phyloP scores from a whole-genome alignment of 1,139 yeast species.

The Sugiyamaella paludigena region DNA sequence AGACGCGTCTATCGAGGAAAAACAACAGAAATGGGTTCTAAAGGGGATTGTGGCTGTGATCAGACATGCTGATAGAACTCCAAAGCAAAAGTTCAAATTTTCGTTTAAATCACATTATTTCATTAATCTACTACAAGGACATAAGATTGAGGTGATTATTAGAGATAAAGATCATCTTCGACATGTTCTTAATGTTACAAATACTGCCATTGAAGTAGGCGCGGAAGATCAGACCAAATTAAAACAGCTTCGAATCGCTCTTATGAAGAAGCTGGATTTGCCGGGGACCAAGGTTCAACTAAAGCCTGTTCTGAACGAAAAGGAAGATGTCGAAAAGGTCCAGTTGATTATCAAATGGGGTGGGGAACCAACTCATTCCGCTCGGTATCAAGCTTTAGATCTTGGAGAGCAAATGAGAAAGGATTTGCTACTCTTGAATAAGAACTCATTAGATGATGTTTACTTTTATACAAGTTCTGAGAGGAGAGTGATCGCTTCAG shows the following conservation, averaged over 20 bases:
- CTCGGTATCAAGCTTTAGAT: conserved; percentile 89
- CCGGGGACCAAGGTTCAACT: conserved; percentile 97
- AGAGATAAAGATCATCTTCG: conserved; percentile 83
- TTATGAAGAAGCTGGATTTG: conserved; percentile 81
- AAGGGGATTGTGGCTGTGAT: conserved; percentile 90
- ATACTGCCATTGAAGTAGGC: conserved; percentile 70
- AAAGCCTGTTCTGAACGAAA: conserved; percentile 72
- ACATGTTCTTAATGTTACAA: conserved; percentile 82
- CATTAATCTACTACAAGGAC: conserved; percentile 85
- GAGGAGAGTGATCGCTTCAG: conserved; percentile 89
- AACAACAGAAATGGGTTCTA: conserved; percentile 94
- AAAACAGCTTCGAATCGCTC: conserved; percentile 70
- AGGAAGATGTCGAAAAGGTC: conserved; percentile 70
- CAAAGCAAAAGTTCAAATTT: conserved; percentile 97
- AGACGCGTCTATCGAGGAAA: conserved; percentile 52
- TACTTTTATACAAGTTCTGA: conserved; percentile 90
- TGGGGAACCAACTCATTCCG: conserved; percentile 99
- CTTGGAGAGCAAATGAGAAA: conserved; percentile 95
- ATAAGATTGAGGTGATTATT: conserved; percentile 92
- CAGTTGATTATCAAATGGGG: conserved; percentile 98
- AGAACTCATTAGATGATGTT: conserved; percentile 79
- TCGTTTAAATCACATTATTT: conserved; percentile 88
- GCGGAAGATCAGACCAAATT: conserved; percentile 81
- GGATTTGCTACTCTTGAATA: conserved; percentile 80
- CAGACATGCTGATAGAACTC: conserved; percentile 98